Conservation (phyloP, 2,329 filamentous ascomycete species). For the Botrytis fragariae region DNA sequence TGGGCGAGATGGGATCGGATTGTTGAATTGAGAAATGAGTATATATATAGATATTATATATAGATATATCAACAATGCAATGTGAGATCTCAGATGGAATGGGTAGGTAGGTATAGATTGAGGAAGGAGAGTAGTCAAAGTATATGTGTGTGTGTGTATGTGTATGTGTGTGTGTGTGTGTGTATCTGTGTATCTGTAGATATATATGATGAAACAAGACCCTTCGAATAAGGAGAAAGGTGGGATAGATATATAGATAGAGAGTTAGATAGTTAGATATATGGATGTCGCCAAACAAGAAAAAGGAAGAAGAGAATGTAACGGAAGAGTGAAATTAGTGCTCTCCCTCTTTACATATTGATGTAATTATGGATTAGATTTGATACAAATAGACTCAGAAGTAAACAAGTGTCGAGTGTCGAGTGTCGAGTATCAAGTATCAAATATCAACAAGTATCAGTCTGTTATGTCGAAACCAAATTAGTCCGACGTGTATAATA, state of each 20-base stretch:
- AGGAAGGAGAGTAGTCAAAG: neutral
- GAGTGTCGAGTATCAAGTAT: neutral
- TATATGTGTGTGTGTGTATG: neutral
- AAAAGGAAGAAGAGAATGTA: constrained; percentile 4
- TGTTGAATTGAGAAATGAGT: neutral
- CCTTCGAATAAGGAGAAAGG: neutral
- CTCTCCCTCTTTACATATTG: constrained; percentile 9
- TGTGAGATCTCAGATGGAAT: neutral
- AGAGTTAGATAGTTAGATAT: neutral
- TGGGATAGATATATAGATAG: neutral
- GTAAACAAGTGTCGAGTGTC: neutral
- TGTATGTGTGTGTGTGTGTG: neutral
- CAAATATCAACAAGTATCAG: neutral
- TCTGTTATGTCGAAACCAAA: neutral
- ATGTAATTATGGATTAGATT: neutral
- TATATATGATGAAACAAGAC: neutral
- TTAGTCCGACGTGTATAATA: neutral
- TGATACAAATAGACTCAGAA: neutral
- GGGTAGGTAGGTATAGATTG: neutral
- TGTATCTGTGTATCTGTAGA: neutral
- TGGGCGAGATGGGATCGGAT: neutral
- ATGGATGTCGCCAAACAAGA: neutral
- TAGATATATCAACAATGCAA: neutral
- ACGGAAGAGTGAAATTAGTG: neutral
- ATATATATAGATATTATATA: neutral